phyloP scores from a whole-genome alignment of 2,329 filamentous ascomycete genomes.

The Mycosphaerella sp. region DNA sequence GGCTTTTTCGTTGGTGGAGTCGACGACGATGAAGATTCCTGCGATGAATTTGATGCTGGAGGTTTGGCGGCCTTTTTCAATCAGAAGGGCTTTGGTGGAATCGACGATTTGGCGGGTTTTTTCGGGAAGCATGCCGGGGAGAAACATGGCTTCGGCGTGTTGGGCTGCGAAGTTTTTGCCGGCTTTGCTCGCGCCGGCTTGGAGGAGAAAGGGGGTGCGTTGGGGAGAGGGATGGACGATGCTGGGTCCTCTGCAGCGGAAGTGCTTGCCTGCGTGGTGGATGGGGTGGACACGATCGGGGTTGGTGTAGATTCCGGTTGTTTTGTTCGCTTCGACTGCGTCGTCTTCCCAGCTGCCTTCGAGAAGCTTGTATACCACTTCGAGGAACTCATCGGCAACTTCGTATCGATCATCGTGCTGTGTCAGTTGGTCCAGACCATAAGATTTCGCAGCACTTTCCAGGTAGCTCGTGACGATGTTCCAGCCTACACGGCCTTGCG shows the following conservation, averaged over 20 bases:
- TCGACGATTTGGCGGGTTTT: conserved; percentile 40
- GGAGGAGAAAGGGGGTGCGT: conserved; percentile 51
- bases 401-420: conserved; percentile 46
- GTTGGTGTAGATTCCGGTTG: conserved; percentile 53
- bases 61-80: conserved; percentile 36
- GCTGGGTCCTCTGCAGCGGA: conserved; percentile 41
- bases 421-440: conserved; percentile 42
- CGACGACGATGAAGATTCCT: conserved; percentile 41
- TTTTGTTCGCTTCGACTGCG: conserved; percentile 46
- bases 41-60: conserved; percentile 41
- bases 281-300: conserved; percentile 52
- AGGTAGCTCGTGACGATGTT: conserved; percentile 48
- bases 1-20: conserved; percentile 41
- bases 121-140: conserved; percentile 41
- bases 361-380: conserved; percentile 29
- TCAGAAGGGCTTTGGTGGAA: conserved; percentile 37
- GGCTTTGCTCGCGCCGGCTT: conserved; percentile 43
- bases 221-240: conserved; percentile 53
- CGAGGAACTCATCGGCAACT: conserved; percentile 43
- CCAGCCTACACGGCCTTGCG: conserved; percentile 38
- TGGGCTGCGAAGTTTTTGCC: conserved; percentile 43
- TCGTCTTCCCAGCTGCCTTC: conserved; percentile 30
- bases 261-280: conserved; percentile 35
- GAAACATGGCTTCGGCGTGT: conserved; percentile 43
- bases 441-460: conserved; percentile 44